Evolutionary conservation across 192 early-diverging fungal species (phyloP).

Genomic region (Geranomyces variabilis): DNA sequence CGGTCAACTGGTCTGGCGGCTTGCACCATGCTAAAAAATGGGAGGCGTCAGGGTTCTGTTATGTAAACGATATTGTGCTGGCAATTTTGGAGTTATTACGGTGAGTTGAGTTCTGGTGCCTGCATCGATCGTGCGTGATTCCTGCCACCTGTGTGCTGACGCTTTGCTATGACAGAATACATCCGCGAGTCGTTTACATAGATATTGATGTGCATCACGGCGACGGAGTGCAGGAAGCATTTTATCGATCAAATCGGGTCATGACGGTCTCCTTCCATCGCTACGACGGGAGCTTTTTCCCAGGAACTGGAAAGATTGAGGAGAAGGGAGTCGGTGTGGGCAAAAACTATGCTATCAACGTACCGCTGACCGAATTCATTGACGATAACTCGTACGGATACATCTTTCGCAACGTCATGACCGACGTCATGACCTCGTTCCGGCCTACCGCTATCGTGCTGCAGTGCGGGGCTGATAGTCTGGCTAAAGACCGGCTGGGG

Average conservation of each 20-base stretch:
- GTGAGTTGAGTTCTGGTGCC: conserved; percentile 39
- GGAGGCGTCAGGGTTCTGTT: conserved; percentile 96
- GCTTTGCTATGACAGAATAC: conserved; percentile 5
- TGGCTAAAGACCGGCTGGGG: conserved; percentile 91
- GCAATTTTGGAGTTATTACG: conserved; percentile 87
- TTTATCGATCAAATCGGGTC: conserved; percentile 90
- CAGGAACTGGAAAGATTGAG: conserved; percentile 87
- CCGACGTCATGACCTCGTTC: conserved; percentile 90
- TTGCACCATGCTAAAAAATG: conserved; percentile 97
- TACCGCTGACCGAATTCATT: conserved; percentile 92
- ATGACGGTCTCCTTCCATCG: conserved; percentile 96
- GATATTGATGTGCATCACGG: conserved; percentile 99
- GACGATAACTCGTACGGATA: conserved; percentile 90
- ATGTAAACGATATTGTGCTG: conserved; percentile 97
- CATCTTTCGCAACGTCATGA: conserved; percentile 86
- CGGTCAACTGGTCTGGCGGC: conserved; percentile 95
- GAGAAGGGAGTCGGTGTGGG: conserved; percentile 87
- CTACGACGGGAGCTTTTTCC: conserved; percentile 94
- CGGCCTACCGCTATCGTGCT: conserved; percentile 88
- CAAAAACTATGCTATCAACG: conserved; percentile 92
- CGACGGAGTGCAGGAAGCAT: conserved; percentile 96
- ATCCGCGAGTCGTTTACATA: conserved; percentile 90
- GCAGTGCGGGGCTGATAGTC: conserved; percentile 95
- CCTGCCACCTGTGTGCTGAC: not conserved
- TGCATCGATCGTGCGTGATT: not conserved